Evolutionary conservation across 768 basidiomycete species (phyloP).

Genomic region (Termitomyces sp.): DNA sequence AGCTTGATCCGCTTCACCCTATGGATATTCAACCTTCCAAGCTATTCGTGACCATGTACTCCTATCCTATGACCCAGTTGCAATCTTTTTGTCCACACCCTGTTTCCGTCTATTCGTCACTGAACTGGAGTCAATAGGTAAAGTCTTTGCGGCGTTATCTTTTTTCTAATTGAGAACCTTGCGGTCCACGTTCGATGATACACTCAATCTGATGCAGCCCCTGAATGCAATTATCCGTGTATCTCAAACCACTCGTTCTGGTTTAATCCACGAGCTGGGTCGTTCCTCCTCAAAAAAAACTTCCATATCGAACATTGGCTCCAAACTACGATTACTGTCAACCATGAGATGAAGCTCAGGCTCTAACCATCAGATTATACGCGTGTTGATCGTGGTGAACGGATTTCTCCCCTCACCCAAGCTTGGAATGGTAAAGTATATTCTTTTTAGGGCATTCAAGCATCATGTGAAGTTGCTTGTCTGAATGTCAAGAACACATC

Average conservation of each 20-base stretch:
- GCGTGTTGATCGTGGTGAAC: background rate
- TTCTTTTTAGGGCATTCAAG: background rate
- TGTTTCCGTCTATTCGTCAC: background rate
- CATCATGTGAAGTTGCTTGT: background rate
- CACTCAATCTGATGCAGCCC: background rate
- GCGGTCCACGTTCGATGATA: background rate
- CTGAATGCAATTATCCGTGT: background rate
- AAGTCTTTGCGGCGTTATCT: background rate
- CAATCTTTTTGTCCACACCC: background rate
- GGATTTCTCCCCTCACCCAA: background rate
- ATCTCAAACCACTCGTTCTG: background rate
- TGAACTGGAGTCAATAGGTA: background rate
- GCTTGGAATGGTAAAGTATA: background rate
- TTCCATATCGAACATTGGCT: background rate
- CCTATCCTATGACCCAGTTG: background rate
- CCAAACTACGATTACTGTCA: background rate
- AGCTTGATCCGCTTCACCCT: background rate
- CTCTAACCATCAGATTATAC: background rate
- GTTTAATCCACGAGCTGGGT: background rate
- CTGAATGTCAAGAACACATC: background rate
- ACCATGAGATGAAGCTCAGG: background rate
- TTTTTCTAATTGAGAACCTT: background rate
- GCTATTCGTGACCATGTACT: background rate
- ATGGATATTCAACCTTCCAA: background rate
- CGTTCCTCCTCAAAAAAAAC: too few species aligned